Conservation (phyloP, 1,139 yeast genomes). For the Saccharomyces pastorianus region DNA sequence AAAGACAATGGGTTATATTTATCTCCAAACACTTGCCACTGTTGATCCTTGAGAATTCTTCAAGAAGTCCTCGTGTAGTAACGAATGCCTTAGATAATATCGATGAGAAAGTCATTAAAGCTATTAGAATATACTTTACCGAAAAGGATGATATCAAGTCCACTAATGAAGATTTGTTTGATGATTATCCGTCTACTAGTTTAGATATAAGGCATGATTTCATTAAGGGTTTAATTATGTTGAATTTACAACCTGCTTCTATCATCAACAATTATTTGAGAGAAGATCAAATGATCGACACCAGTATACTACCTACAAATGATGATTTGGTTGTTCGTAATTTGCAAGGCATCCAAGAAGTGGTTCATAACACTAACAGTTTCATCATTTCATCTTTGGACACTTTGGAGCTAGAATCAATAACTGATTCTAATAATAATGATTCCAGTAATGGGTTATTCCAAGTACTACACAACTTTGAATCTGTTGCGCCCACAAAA, state of each 20-base stretch:
- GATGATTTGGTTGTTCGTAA: slow-evolving; percentile 25
- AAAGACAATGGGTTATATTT: slow-evolving; percentile 29
- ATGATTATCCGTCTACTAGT: slow-evolving; percentile 41
- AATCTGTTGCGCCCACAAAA: slow-evolving; percentile 38
- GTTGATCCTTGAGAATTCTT: slow-evolving; percentile 20
- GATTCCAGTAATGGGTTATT: slow-evolving; percentile 31
- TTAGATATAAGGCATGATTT: slow-evolving; percentile 50
- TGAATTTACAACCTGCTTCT: slow-evolving; percentile 36
- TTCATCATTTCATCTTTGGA: slow-evolving; percentile 38
- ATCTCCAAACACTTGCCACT: slow-evolving; percentile 29
- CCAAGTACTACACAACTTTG: slow-evolving; percentile 34
- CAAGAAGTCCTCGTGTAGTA: slow-evolving; percentile 21
- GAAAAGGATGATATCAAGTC: slow-evolving; percentile 27
- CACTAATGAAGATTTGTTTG: slow-evolving; percentile 32
- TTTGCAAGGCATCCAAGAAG: slow-evolving; percentile 27
- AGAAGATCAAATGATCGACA: slow-evolving; percentile 36
- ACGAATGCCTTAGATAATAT: slow-evolving; percentile 25
- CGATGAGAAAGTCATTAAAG: slow-evolving; percentile 30
- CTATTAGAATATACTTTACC: slow-evolving; percentile 28
- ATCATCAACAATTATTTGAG: slow-evolving; percentile 41
- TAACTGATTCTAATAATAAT: slow-evolving; percentile 32
- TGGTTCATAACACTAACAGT: slow-evolving; percentile 18
- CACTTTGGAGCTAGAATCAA: slow-evolving; percentile 47
- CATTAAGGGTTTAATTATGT: slow-evolving; percentile 44
- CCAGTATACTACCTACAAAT: slow-evolving; percentile 25